Conservation (phyloP, 2,329 filamentous ascomycete species). For the Cadophora luteo-olivacea region DNA sequence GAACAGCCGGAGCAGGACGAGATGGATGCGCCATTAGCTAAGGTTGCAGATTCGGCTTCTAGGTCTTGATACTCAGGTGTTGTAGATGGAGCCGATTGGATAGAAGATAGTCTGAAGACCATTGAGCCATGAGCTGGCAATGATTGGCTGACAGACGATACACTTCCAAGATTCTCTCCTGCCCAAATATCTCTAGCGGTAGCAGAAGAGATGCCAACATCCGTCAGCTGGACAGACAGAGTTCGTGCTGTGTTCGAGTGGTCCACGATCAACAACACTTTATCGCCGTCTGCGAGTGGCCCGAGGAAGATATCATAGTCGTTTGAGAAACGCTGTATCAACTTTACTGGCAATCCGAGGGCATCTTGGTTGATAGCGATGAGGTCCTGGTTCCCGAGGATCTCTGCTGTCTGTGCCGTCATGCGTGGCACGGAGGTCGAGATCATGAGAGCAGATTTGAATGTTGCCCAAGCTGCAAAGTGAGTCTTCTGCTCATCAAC, state of each 20-base stretch:
- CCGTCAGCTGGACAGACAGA: neutral
- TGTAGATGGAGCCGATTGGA: neutral
- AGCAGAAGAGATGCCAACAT: neutral
- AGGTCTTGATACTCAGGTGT: neutral
- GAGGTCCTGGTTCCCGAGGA: slow-evolving; percentile 5
- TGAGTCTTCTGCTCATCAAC: slow-evolving; percentile 14
- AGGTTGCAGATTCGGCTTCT: neutral
- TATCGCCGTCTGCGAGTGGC: neutral
- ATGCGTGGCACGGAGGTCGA: neutral
- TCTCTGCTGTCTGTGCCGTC: slow-evolving; percentile 1
- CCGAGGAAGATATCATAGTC: slow-evolving; percentile 13
- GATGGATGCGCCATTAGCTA: neutral
- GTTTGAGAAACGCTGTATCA: slow-evolving; percentile 5
- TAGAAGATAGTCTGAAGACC: slow-evolving; percentile 4
- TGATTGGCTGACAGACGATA: neutral
- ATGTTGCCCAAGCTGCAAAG: slow-evolving; percentile 9
- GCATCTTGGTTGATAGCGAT: slow-evolving; percentile 9
- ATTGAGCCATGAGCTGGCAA: slow-evolving; percentile 8
- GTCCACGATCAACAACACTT: slow-evolving; percentile 1
- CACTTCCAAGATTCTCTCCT: neutral
- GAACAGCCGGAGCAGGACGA: neutral
- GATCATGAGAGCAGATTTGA: slow-evolving; percentile 14
- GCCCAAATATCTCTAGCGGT: slow-evolving; percentile 2
- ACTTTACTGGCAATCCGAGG: slow-evolving; percentile 4
- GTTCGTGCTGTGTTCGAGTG: slow-evolving; percentile 10